Evolutionary conservation across 1,139 yeast species (phyloP).

Genomic region (Wickerhamiella infanticola): DNA sequence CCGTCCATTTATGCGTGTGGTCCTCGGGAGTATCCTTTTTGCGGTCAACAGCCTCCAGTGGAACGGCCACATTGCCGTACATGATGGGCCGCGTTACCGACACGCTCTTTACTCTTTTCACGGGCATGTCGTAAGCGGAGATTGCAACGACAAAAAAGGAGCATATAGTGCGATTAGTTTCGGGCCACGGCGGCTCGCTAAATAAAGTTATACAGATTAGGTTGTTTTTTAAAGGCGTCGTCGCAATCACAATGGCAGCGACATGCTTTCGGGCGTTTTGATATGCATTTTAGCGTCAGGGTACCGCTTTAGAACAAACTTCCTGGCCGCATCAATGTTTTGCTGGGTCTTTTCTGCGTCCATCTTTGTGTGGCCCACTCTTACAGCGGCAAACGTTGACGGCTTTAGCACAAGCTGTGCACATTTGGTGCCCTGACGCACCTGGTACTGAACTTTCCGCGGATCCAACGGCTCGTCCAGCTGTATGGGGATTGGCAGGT

Average conservation of each 20-base stretch:
- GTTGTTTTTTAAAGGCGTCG: too few species aligned
- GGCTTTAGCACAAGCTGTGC: conserved; percentile 14
- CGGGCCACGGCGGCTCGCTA: too few species aligned
- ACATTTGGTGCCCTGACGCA: conserved; percentile 6
- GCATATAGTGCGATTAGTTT: too few species aligned
- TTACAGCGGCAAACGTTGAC: conserved; percentile 6
- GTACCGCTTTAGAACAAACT: conserved; percentile 5
- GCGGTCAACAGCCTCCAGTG: conserved; percentile 39
- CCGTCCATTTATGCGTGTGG: conserved; percentile 94
- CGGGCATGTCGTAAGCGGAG: conserved; percentile 4
- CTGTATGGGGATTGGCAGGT: conserved; percentile 11
- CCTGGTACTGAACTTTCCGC: conserved; percentile 7
- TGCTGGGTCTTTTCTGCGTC: conserved; percentile 10
- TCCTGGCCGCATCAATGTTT: conserved; percentile 11
- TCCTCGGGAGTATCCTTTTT: conserved; percentile 60
- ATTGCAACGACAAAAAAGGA: background rate
- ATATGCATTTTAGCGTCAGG: conserved; percentile 11
- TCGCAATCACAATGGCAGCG: conserved; percentile 4
- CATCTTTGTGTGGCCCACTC: conserved; percentile 16
- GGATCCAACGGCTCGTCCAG: conserved; percentile 3
- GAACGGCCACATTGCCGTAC: conserved; percentile 77
- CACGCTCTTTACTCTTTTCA: conserved; percentile 34
- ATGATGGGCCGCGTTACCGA: conserved; percentile 73
- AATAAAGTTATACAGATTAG: too few species aligned
- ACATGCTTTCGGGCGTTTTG: conserved; percentile 15